phyloP scores from a whole-genome alignment of 495 filamentous ascomycete genomes.

The Aspergillus cavernicola region DNA sequence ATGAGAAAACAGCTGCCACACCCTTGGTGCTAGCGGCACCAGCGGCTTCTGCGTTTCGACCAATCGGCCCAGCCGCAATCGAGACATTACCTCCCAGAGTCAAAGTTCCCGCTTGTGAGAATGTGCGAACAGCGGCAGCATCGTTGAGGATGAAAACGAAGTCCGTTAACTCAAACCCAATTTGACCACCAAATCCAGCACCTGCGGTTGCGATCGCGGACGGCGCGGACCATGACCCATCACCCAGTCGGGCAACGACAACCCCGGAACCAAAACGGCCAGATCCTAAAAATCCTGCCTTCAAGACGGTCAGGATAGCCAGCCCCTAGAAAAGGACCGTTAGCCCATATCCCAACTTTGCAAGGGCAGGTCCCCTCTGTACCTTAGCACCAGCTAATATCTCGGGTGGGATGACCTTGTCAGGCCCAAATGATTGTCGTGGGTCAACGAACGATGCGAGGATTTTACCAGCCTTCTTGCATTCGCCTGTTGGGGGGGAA shows the following conservation, averaged over 20 bases:
- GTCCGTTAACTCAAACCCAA: slow-evolving; percentile 95
- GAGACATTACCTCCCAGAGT: slow-evolving; percentile 96
- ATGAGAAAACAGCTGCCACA: slow-evolving; percentile 90
- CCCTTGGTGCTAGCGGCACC: slow-evolving; percentile 88
- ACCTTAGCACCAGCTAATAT: slow-evolving; percentile 91
- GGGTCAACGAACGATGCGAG: slow-evolving; percentile 94
- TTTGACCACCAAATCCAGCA: slow-evolving; percentile 93
- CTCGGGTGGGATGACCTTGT: slow-evolving; percentile 93
- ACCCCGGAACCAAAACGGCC: slow-evolving; percentile 90
- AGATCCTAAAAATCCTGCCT: slow-evolving; percentile 92
- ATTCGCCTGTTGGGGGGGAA: slow-evolving; percentile 61
- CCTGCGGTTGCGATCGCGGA: slow-evolving; percentile 88
- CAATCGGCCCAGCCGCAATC: slow-evolving; percentile 89
- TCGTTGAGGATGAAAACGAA: slow-evolving; percentile 99
- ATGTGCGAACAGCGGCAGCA: slow-evolving; percentile 83
- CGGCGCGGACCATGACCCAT: slow-evolving; percentile 92
- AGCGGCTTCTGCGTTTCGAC: slow-evolving; percentile 92
- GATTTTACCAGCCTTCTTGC: slow-evolving; percentile 89
- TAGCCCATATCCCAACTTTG: slow-evolving; percentile 5
- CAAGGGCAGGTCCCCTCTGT: slow-evolving; percentile 19
- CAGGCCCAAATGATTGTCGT: slow-evolving; percentile 87
- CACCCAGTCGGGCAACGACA: slow-evolving; percentile 86
- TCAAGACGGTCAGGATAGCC: slow-evolving; percentile 90
- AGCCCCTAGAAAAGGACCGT: slow-evolving; percentile 62
- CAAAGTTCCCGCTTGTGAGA: slow-evolving; percentile 85